phyloP scores from a whole-genome alignment of 1,139 yeast genomes.

The Kodamaea ohmeri region DNA sequence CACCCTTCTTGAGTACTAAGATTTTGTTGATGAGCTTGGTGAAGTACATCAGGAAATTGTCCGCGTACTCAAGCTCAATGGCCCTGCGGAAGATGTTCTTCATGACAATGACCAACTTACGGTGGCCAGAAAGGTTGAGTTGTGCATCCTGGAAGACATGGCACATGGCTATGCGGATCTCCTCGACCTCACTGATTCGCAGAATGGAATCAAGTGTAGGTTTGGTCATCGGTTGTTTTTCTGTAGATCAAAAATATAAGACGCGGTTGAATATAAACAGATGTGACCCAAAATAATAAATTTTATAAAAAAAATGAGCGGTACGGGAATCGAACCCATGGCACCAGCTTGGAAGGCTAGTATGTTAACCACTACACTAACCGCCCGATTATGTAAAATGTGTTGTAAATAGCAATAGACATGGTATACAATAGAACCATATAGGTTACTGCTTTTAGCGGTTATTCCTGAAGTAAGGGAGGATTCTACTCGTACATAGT shows the following conservation, averaged over 20 bases:
- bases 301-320: slow-evolving; percentile 52
- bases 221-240: slow-evolving; percentile 10
- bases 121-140: slow-evolving; percentile 66
- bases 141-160: slow-evolving; percentile 84
- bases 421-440: no score
- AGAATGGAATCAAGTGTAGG: slow-evolving; percentile 22
- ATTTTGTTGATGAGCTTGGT: slow-evolving; percentile 62
- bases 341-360: slow-evolving; percentile 78
- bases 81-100: slow-evolving; percentile 60
- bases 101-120: slow-evolving; percentile 66
- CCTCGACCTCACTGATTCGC: slow-evolving; percentile 24
- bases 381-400: slow-evolving; percentile 35
- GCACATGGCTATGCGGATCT: slow-evolving; percentile 47
- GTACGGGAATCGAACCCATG: slow-evolving; percentile 83
- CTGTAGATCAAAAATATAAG: slow-evolving; percentile 2
- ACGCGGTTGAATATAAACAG: slow-evolving; percentile 1
- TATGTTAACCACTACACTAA: slow-evolving; percentile 54
- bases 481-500: no score
- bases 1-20: slow-evolving; percentile 67
- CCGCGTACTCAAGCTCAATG: slow-evolving; percentile 47
- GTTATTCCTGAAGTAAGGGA: no score
- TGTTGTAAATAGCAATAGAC: no score
- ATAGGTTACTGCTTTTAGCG: no score
- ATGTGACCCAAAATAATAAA: no score
- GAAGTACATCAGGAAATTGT: slow-evolving; percentile 59